Evolutionary conservation across 2,329 filamentous ascomycete species (phyloP), one percentile per base, ranked within the genome.

Genomic region (Nemania sp.): DNA sequence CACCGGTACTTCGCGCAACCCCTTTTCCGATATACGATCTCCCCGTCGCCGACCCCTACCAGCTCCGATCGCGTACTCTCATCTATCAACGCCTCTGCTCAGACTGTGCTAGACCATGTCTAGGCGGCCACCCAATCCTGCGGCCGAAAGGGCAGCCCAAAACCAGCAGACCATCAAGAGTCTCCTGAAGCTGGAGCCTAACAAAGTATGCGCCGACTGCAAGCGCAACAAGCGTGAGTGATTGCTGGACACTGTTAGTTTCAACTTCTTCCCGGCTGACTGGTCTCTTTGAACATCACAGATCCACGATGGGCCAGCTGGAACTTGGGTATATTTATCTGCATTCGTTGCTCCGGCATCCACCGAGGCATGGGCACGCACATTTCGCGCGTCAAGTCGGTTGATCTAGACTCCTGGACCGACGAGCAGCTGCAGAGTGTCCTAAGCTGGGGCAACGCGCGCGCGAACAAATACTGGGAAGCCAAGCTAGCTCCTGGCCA

Each of bases 391-490:
- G 94, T 99, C 72, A 99, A 99, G 74, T 97, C 92, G 1, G 94
- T 99, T 64, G 94, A 99, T 73, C 84, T 99, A 61, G 94, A 99
- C 73, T 87, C 93, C 22, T 99, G 94, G 94, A 99, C 94, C 59
- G 94, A 99, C 72, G 94, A 99, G 73, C 94, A 99, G 77, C 79
- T 97, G 56, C 88, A 94, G 73, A 97, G 90, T 73, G 87, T 99
- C 62, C 73, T 99, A 60, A 90, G 84, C 77, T 99, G 94, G 95
- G 94, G 94, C 56, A 99, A 99, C 72, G 84, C 88, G 51, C 87
- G 92, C 72, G 94, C 94, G 52, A 99, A 99, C 78, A 97, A 96
- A 79, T 96, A 97, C 73, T 99, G 93, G 93, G 95, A 99, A 75
- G 84, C 90, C 59, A 99, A 97, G 76, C 77, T 99, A 67, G 91